Percentiles rank a stretch among this genome's conserved stretches.
Evolutionary conservation across 306 rosid genomes (phyloP).

Genomic region (Quercus parvula): DNA sequence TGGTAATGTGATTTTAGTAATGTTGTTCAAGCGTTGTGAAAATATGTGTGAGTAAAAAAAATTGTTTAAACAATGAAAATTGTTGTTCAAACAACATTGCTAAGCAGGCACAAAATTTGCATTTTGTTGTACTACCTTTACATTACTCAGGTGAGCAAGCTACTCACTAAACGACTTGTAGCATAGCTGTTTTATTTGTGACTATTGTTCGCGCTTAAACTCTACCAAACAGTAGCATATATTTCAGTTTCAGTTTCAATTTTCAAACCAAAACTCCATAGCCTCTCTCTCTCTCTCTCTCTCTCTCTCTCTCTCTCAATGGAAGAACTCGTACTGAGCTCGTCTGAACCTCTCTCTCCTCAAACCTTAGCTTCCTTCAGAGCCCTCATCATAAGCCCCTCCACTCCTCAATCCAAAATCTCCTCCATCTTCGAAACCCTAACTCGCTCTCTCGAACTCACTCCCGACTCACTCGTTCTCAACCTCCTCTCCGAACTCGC

Average conservation of each 20-base stretch:
- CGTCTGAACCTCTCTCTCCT: conserved; percentile 26
- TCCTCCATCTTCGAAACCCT: conserved; percentile 44
- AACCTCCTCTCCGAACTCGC: conserved; percentile 60
- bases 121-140: too few relatives aligned
- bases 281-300: not conserved
- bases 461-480: conserved; percentile 10
- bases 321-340: conserved; percentile 1
- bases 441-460: conserved; percentile 36
- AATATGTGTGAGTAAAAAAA: fast-evolving
- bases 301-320: conserved; percentile 4
- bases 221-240: too few relatives aligned
- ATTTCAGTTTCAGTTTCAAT: not conserved
- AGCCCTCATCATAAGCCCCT: conserved; percentile 53
- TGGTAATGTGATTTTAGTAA: too few relatives aligned
- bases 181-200: too few relatives aligned
- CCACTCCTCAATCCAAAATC: conserved; percentile 45
- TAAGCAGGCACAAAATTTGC: too few relatives aligned
- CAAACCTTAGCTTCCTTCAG: conserved; percentile 46
- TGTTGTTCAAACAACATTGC: too few relatives aligned
- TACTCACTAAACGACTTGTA: too few relatives aligned
- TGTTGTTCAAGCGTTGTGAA: too few relatives aligned
- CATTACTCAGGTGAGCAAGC: too few relatives aligned
- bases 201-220: too few relatives aligned
- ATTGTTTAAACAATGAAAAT: too few relatives aligned
- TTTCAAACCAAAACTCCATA: not conserved